These are phyloP conservation scores for Metahyphopichia silvanorum DNA, from an alignment of 805 yeast species.

Conservation along the genomic window DNA sequence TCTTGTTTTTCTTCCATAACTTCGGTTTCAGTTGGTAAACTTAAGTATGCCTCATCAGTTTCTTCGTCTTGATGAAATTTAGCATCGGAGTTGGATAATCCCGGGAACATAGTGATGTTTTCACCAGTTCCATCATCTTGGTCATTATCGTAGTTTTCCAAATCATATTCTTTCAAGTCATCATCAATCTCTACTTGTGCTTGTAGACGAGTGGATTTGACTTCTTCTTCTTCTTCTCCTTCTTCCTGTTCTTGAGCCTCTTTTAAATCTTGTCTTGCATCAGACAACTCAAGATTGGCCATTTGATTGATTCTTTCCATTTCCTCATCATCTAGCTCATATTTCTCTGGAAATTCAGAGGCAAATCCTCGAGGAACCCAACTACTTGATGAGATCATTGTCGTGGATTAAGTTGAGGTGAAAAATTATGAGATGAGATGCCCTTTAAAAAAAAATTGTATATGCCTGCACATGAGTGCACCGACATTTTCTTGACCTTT, in stretches of 20 bases:
- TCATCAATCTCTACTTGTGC: slow-evolving; percentile 69
- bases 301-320: slow-evolving; percentile 84
- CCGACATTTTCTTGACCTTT: no score
- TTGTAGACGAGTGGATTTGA: slow-evolving; percentile 25
- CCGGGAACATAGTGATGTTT: slow-evolving; percentile 67
- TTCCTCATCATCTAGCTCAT: slow-evolving; percentile 87
- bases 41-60: slow-evolving; percentile 59
- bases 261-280: slow-evolving; percentile 64
- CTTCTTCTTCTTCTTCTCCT: slow-evolving; percentile 26
- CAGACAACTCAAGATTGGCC: slow-evolving; percentile 79
- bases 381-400: slow-evolving; percentile 83
- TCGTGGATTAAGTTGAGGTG: slow-evolving; percentile 5
- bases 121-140: slow-evolving; percentile 57
- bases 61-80: slow-evolving; percentile 47
- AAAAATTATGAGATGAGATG: no score
- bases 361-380: slow-evolving; percentile 99
- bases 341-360: slow-evolving; percentile 85
- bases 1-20: slow-evolving; percentile 76
- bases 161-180: slow-evolving; percentile 82
- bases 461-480: no score
- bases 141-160: slow-evolving; percentile 80
- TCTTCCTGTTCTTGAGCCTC: slow-evolving; percentile 40
- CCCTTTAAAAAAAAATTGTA: no score
- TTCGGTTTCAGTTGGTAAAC: slow-evolving; percentile 63
- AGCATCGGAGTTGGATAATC: slow-evolving; percentile 57